Conservation (phyloP, 345 rosid species). For the Trapa bicornis region DNA sequence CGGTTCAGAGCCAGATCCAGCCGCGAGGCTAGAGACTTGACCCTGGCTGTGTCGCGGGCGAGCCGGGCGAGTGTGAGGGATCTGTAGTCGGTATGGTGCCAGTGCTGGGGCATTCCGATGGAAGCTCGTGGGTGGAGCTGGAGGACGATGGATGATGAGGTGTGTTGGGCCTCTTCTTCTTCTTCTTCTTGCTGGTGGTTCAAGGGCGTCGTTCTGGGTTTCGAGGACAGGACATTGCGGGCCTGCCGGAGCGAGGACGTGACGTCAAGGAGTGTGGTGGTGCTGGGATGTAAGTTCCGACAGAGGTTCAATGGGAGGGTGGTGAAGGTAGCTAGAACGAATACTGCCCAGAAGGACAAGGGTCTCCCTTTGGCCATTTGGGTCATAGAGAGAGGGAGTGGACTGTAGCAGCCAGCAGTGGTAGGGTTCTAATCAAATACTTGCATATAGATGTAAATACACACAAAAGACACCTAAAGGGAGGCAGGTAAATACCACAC, state of each 20-base stretch:
- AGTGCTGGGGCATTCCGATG: slow-evolving; percentile 12
- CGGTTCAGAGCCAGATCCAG: slow-evolving; percentile 37
- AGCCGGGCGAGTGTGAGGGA: slow-evolving; percentile 53
- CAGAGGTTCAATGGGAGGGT: slow-evolving; percentile 2
- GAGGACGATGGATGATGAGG: slow-evolving; percentile 19
- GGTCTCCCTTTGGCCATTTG: neutral
- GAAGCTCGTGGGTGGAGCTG: slow-evolving; percentile 45
- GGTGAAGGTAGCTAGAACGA: neutral
- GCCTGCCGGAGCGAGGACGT: slow-evolving; percentile 1
- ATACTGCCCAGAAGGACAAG: slow-evolving; percentile 4
- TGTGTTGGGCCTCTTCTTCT: neutral
- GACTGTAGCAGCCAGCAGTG: neutral
- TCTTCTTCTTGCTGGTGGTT: neutral
- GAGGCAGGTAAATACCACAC: no score
- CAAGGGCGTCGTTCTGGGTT: neutral
- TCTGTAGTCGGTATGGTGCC: slow-evolving; percentile 38
- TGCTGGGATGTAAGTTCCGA: neutral
- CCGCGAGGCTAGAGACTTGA: slow-evolving; percentile 35
- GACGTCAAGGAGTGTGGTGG: slow-evolving; percentile 10
- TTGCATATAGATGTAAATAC: no score
- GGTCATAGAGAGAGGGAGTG: neutral
- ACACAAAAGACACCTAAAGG: no score
- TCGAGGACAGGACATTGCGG: slow-evolving; percentile 1
- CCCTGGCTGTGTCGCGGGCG: slow-evolving; percentile 62
- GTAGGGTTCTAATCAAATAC: no score